phyloP scores from a whole-genome alignment of 2,329 filamentous ascomycete genomes.

The Ophiostoma novo-ulmi region DNA sequence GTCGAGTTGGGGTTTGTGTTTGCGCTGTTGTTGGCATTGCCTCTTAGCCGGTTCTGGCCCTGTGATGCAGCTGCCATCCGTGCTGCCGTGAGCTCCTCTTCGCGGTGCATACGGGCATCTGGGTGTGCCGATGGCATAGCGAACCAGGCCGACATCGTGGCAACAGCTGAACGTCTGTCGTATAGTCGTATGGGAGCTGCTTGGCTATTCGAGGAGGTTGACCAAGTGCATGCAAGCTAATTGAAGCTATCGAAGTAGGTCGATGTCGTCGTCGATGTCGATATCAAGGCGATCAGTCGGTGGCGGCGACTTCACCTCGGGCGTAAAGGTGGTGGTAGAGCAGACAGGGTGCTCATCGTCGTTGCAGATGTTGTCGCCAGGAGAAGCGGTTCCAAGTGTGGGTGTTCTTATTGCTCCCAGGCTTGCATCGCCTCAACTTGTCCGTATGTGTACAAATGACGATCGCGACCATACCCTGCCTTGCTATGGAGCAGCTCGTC shows the following conservation, averaged over 20 bases:
- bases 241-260: not conserved
- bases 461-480: not conserved
- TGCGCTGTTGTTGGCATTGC: not conserved
- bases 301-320: not conserved
- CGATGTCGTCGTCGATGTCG: not conserved
- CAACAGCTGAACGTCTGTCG: not conserved
- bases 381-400: not conserved
- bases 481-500: not conserved
- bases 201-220: not conserved
- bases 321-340: not conserved
- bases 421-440: not conserved
- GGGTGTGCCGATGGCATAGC: slow-evolving; percentile 16
- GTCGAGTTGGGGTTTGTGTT: not conserved
- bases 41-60: not conserved
- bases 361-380: not conserved
- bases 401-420: not conserved
- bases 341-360: not conserved
- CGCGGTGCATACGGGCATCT: slow-evolving; percentile 16
- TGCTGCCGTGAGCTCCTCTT: slow-evolving; percentile 19
- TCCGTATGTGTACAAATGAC: slow-evolving; percentile 1
- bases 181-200: not conserved
- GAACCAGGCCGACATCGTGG: slow-evolving; percentile 22
- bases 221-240: not conserved
- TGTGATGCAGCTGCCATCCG: slow-evolving; percentile 13
- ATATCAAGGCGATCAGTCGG: not conserved